Percentiles rank a stretch among this genome's conserved stretches.
Conservation (phyloP, 495 filamentous ascomycete species). For the Penicillium ucsense region DNA sequence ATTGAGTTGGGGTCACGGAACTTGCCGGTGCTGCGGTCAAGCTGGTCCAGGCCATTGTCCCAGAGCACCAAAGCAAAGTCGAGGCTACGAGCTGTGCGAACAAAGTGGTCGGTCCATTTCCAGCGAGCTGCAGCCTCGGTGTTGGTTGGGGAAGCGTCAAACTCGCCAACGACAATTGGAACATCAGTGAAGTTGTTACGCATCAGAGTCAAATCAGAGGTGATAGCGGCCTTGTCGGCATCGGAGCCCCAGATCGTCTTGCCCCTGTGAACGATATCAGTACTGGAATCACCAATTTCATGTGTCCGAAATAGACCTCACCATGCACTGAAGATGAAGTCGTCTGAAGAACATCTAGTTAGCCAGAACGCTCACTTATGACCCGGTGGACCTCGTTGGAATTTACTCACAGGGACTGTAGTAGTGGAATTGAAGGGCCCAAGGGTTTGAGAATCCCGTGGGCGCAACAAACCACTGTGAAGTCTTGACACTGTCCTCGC, state of each 20-base stretch:
- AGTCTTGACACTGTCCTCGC: conserved; percentile 43
- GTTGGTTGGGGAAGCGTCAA: conserved; percentile 34
- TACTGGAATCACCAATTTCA: not conserved
- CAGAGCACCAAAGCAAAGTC: conserved; percentile 42
- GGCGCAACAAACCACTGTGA: conserved; percentile 44
- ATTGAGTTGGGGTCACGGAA: conserved; percentile 44
- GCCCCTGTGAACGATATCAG: conserved; percentile 26
- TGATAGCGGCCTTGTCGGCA: conserved; percentile 39
- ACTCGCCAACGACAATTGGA: conserved; percentile 53
- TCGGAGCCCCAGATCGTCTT: conserved; percentile 52
- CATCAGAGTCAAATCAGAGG: conserved; percentile 41
- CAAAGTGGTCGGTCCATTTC: conserved; percentile 48
- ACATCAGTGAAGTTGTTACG: conserved; percentile 44
- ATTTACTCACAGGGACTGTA: conserved; percentile 45
- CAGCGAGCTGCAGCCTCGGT: conserved; percentile 48
- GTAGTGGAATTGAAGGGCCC: conserved; percentile 54
- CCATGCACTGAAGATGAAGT: conserved; percentile 44
- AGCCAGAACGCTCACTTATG: too few relatives aligned
- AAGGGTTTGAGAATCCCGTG: conserved; percentile 43
- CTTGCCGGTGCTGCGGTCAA: conserved; percentile 30
- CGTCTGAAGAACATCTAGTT: conserved; percentile 15
- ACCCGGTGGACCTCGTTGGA: not conserved
- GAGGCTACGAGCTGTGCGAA: conserved; percentile 35
- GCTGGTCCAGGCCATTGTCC: conserved; percentile 44
- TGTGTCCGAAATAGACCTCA: not conserved